phyloP scores from a whole-genome alignment of 306 rosid species.

The Boehmeria nivea region DNA sequence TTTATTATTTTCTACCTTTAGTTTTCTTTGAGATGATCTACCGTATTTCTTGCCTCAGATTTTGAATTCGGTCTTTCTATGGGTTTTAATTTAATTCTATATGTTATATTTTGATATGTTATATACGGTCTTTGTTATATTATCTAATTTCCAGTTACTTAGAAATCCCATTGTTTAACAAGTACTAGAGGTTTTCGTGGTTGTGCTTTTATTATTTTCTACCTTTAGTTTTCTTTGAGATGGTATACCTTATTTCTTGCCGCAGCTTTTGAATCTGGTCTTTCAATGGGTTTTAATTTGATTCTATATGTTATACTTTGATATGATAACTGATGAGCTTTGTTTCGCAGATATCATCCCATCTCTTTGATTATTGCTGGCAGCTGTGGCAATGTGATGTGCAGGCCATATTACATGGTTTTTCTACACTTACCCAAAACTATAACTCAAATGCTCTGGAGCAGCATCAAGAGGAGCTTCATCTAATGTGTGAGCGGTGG shows the following conservation, averaged over 20 bases:
- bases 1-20: neutral
- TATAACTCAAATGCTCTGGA: slow-evolving; percentile 52
- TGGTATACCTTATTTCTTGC: no score
- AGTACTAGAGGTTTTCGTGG: no score
- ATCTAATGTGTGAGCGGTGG: slow-evolving; percentile 90
- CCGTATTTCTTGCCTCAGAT: no score
- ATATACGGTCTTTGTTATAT: no score
- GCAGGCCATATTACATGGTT: slow-evolving; percentile 73
- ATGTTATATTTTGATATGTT: neutral
- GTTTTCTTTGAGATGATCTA: neutral
- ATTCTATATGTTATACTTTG: neutral
- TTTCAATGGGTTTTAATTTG: neutral
- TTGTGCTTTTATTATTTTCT: no score
- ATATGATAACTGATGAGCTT: slow-evolving; percentile 15
- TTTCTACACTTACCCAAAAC: slow-evolving; percentile 64
- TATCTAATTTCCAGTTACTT: no score
- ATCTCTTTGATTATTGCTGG: slow-evolving; percentile 91
- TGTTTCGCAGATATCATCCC: slow-evolving; percentile 81
- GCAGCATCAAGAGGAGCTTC: slow-evolving; percentile 66
- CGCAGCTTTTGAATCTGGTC: no score
- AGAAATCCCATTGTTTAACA: no score
- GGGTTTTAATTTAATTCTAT: neutral
- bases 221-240: neutral
- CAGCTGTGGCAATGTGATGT: slow-evolving; percentile 90
- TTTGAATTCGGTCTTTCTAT: no score